phyloP scores from a whole-genome alignment of 192 early-diverging fungal species.

The Spinellus fusiger region DNA sequence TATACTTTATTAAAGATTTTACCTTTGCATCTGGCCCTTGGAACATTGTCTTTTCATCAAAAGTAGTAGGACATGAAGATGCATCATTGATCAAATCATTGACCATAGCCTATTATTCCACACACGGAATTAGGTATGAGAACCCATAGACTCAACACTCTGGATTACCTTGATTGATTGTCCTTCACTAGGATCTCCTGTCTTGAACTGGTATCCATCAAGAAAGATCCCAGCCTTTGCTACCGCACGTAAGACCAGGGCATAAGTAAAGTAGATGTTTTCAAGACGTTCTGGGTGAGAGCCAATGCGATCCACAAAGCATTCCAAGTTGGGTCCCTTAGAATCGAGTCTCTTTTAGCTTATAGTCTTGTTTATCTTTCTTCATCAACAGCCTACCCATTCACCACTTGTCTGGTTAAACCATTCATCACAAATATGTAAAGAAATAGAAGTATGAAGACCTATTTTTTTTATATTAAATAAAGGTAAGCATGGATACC shows the following conservation, averaged over 20 bases:
- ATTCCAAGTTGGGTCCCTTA: slow-evolving; percentile 77
- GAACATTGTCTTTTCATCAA: slow-evolving; percentile 91
- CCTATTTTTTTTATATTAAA: slow-evolving; percentile 46
- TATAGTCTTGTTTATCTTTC: background rate
- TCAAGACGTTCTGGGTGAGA: slow-evolving; percentile 86
- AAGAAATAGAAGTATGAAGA: slow-evolving; percentile 93
- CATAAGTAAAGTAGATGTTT: slow-evolving; percentile 95
- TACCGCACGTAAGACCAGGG: slow-evolving; percentile 77
- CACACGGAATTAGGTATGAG: background rate
- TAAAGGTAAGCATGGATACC: slow-evolving; percentile 2
- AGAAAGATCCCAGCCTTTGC: slow-evolving; percentile 79
- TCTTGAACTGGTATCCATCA: slow-evolving; percentile 67
- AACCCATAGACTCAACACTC: slow-evolving; percentile 14
- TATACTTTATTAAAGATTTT: background rate
- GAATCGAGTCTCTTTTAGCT: background rate
- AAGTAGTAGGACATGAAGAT: slow-evolving; percentile 67
- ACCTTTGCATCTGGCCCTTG: slow-evolving; percentile 48
- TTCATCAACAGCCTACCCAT: slow-evolving; percentile 59
- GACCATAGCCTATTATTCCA: slow-evolving; percentile 43
- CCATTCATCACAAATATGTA: slow-evolving; percentile 95
- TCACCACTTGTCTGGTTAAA: slow-evolving; percentile 80
- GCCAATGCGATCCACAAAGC: slow-evolving; percentile 86
- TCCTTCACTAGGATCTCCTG: slow-evolving; percentile 54
- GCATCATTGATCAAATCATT: slow-evolving; percentile 50
- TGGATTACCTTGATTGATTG: slow-evolving; percentile 37